A percentile compares a stretch with the other conserved stretches of the same genome.
These are phyloP conservation scores for Peronospora destructor DNA, from an alignment of 352 stramenopile genomes.

Conservation along the genomic window DNA sequence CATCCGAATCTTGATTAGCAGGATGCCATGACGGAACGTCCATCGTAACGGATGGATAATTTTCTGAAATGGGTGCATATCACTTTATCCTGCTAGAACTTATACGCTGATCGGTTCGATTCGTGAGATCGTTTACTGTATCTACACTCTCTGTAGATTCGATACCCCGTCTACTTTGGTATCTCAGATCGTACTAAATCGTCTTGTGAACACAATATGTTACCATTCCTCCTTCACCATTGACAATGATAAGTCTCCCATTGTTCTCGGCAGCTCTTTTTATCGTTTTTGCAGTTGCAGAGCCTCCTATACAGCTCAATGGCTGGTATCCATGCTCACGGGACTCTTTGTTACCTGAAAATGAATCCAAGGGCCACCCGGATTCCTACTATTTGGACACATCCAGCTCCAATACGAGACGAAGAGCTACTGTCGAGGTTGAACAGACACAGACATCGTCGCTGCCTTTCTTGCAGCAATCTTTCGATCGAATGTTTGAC, in stretches of 20 bases:
- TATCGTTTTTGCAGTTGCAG: constrained; percentile 1
- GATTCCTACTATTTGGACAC: constrained; percentile 42
- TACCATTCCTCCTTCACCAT: no score
- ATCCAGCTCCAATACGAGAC: neutral
- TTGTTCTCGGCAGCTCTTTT: constrained; percentile 4
- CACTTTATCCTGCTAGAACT: neutral
- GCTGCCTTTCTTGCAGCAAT: constrained; percentile 34
- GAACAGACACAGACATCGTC: neutral
- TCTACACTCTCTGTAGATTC: neutral
- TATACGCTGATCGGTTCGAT: constrained; percentile 6
- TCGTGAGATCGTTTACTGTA: neutral
- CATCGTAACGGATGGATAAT: constrained; percentile 28
- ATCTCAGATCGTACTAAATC: neutral
- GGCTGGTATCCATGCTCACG: constrained; percentile 53
- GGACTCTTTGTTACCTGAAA: constrained; percentile 23
- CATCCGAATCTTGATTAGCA: constrained; percentile 51
- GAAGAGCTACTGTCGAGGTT: constrained; percentile 9
- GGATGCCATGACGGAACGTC: constrained; percentile 72
- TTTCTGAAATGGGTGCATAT: constrained; percentile 9
- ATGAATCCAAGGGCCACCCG: constrained; percentile 21
- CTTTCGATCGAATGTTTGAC: constrained; percentile 30
- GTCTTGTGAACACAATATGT: no score
- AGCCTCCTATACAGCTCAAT: constrained; percentile 36
- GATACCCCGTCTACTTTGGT: constrained; percentile 4
- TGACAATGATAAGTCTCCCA: constrained; percentile 6